Evolutionary conservation across 192 early-diverging fungal species (phyloP).

Genomic region (Backusella macrospora): DNA sequence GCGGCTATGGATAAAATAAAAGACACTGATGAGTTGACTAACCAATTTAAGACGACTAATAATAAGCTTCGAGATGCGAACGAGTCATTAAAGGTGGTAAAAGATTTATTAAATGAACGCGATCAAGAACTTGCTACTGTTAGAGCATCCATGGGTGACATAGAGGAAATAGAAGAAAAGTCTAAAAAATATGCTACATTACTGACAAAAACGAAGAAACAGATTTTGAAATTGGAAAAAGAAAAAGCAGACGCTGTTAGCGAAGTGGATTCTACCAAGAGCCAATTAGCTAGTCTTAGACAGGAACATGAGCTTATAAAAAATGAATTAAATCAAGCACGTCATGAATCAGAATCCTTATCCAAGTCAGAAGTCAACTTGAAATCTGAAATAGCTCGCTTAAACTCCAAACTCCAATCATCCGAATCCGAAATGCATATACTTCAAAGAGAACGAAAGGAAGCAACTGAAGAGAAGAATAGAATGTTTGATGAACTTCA

Average conservation of each 20-base stretch:
- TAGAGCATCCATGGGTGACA: constrained; percentile 9
- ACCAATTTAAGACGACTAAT: constrained; percentile 26
- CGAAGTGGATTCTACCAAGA: constrained; percentile 9
- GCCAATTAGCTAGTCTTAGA: not conserved
- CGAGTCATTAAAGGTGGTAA: constrained; percentile 50
- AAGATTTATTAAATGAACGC: constrained; percentile 50
- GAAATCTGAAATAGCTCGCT: constrained; percentile 41
- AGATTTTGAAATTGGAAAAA: constrained; percentile 55
- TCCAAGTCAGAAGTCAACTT: constrained; percentile 34
- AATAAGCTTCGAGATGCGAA: constrained; percentile 48
- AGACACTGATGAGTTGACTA: constrained; percentile 11
- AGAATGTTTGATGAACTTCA: constrained; percentile 58
- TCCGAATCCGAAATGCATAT: constrained; percentile 39
- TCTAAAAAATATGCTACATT: constrained; percentile 46
- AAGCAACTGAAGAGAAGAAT: constrained; percentile 49
- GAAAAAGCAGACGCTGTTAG: constrained; percentile 42
- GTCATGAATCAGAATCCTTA: constrained; percentile 24
- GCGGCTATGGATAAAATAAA: constrained; percentile 39
- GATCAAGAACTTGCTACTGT: constrained; percentile 36
- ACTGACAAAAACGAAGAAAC: constrained; percentile 53
- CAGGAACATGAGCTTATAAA: constrained; percentile 17
- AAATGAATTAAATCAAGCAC: not conserved
- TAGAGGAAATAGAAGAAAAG: constrained; percentile 50
- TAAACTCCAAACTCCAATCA: constrained; percentile 38
- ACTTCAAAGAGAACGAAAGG: constrained; percentile 49